Evolutionary conservation across 495 filamentous ascomycete genomes (phyloP).

Genomic region (Podospora pseudocomata): DNA sequence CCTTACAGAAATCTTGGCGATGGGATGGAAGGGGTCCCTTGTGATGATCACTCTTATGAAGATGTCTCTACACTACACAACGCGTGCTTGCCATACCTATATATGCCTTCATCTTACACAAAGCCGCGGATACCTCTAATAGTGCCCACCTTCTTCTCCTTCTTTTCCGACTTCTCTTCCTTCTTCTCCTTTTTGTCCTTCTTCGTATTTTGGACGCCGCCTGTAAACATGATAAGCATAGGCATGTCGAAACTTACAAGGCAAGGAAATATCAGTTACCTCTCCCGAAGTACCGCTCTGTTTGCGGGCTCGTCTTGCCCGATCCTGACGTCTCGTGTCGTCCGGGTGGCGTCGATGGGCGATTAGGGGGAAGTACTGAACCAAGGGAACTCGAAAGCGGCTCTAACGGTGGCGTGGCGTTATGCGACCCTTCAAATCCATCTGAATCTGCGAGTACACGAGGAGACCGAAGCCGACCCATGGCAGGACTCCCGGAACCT

Average conservation of each 20-base stretch:
- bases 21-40: constrained; percentile 9
- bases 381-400: constrained; percentile 19
- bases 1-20: constrained; percentile 12
- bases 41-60: background rate
- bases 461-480: constrained; percentile 9
- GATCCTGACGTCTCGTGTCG: constrained; percentile 13
- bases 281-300: constrained; percentile 45
- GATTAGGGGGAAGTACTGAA: constrained; percentile 12
- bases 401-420: constrained; percentile 37
- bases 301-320: constrained; percentile 38
- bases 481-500: background rate
- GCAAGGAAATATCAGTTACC: constrained; percentile 34
- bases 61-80: background rate
- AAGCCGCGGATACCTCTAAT: constrained; percentile 53
- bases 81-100: background rate
- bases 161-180: constrained; percentile 47
- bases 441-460: background rate
- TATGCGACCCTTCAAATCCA: constrained; percentile 30
- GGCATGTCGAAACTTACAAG: constrained; percentile 8
- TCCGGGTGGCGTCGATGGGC: constrained; percentile 33
- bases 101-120: constrained; percentile 27
- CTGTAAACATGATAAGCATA: constrained; percentile 39
- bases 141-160: constrained; percentile 47
- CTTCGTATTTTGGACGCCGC: constrained; percentile 55
- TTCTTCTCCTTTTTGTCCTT: constrained; percentile 54